phyloP scores from a whole-genome alignment of 768 basidiomycete genomes.

The Multifurca ochricompacta region DNA sequence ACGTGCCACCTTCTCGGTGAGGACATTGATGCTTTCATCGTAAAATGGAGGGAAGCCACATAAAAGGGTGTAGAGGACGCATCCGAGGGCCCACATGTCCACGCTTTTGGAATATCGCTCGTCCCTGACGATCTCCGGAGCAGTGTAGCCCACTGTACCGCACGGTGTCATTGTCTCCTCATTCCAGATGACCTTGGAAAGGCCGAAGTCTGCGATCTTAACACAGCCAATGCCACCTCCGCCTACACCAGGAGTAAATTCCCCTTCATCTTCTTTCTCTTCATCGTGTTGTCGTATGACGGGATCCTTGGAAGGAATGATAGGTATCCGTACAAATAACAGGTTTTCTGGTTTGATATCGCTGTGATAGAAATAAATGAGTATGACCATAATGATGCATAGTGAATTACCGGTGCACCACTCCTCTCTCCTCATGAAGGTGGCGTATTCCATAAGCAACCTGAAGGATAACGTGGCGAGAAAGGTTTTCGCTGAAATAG shows the following conservation, averaged over 20 bases:
- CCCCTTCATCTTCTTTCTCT: conserved; percentile 97
- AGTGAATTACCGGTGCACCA: conserved; percentile 71
- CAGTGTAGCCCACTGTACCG: conserved; percentile 99
- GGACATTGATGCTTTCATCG: conserved; percentile 95
- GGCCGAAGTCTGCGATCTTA: conserved; percentile 98
- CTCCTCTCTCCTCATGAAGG: conserved; percentile 94
- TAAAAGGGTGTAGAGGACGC: conserved; percentile 96
- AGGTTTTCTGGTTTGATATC: conserved; percentile 99
- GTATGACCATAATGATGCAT: background rate
- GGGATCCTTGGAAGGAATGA: conserved; percentile 74
- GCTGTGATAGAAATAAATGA: conserved; percentile 25
- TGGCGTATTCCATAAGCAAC: conserved; percentile 91
- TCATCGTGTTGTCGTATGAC: conserved; percentile 87
- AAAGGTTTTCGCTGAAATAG: conserved; percentile 96
- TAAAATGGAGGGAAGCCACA: conserved; percentile 99
- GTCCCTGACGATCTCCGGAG: conserved; percentile 98
- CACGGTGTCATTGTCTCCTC: conserved; percentile 99
- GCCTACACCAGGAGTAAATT: conserved; percentile 85
- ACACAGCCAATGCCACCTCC: conserved; percentile 97
- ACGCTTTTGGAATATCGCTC: conserved; percentile 95
- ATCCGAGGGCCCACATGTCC: conserved; percentile 99
- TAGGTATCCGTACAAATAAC: conserved; percentile 87
- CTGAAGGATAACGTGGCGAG: conserved; percentile 94
- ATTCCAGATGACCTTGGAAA: conserved; percentile 97
- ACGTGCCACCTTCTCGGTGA: conserved; percentile 96